Conservation (phyloP, 2,329 filamentous ascomycete genomes). For the Pseudovirgaria hyperparasitica region DNA sequence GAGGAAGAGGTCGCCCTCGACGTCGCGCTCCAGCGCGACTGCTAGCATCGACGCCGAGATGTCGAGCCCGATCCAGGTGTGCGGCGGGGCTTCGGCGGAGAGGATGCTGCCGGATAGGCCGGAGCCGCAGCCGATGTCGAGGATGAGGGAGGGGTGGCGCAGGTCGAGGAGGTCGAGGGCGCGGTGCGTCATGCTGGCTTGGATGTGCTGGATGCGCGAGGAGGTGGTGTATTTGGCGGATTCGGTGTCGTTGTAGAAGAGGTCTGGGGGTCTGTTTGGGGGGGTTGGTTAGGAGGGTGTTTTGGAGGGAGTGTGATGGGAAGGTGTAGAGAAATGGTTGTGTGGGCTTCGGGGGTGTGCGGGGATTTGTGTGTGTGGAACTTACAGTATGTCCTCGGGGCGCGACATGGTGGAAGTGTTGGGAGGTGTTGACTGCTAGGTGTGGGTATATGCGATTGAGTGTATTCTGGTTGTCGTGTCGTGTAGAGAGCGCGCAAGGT, state of each 20-base stretch:
- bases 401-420: constrained; percentile 64
- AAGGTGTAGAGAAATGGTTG: constrained; percentile 7
- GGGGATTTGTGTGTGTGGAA: constrained; percentile 8
- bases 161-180: constrained; percentile 87
- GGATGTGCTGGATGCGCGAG: constrained; percentile 89
- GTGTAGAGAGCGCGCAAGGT: no score
- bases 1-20: constrained; percentile 86
- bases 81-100: constrained; percentile 57
- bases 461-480: no score
- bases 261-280: constrained; percentile 64
- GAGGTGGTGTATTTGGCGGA: constrained; percentile 96
- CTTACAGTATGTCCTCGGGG: constrained; percentile 85
- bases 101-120: constrained; percentile 92
- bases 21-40: constrained; percentile 78
- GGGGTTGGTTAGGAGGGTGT: constrained; percentile 13
- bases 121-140: constrained; percentile 93
- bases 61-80: constrained; percentile 97
- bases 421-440: neutral
- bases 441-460: neutral
- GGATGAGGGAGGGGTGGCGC: constrained; percentile 66
- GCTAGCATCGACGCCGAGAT: constrained; percentile 95
- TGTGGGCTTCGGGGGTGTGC: constrained; percentile 8
- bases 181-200: constrained; percentile 85
- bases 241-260: constrained; percentile 94
- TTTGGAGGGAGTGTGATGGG: constrained; percentile 2